Evolutionary conservation across 441 rosid genomes (phyloP).

Genomic region (Populus trichocarpa): DNA sequence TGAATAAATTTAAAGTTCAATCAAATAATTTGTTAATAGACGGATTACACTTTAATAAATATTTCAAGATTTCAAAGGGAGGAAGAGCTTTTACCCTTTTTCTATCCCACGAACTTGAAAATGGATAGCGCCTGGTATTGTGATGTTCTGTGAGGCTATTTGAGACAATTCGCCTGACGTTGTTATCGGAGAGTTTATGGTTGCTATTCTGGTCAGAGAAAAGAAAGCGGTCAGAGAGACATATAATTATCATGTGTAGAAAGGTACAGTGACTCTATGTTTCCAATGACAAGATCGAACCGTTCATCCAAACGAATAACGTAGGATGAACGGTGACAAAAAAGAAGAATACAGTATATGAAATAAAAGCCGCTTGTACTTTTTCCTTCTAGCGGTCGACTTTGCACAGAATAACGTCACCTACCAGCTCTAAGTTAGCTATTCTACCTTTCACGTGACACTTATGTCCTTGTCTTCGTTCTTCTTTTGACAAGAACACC

Average conservation of each 20-base stretch:
- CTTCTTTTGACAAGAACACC: not conserved
- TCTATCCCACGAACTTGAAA: too few species aligned
- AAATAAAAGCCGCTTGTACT: constrained; percentile 21
- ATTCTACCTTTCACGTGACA: constrained; percentile 14
- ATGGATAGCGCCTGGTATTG: not conserved
- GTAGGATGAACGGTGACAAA: not conserved
- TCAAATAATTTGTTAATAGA: too few species aligned
- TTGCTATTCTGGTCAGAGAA: constrained; percentile 26
- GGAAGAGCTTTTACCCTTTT: too few species aligned
- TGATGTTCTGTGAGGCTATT: constrained; percentile 19
- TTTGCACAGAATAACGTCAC: constrained; percentile 23
- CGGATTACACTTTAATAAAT: too few species aligned
- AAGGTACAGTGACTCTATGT: not conserved
- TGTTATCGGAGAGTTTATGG: constrained; percentile 13
- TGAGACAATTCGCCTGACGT: constrained; percentile 31
- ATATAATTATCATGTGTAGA: constrained; percentile 34
- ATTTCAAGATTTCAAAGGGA: too few species aligned
- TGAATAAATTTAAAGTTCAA: too few species aligned
- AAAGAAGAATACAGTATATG: not conserved
- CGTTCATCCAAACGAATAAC: constrained; percentile 13
- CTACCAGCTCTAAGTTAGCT: constrained; percentile 11
- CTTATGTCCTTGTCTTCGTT: constrained; percentile 4
- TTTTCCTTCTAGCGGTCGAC: constrained; percentile 17
- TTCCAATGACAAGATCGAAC: constrained; percentile 17
- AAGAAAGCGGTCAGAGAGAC: constrained; percentile 20